A percentile compares a stretch with the other conserved stretches of the same genome.
These are phyloP conservation scores for Pulveroboletus ravenelii DNA, from an alignment of 768 basidiomycete genomes.

Conservation along the genomic window DNA sequence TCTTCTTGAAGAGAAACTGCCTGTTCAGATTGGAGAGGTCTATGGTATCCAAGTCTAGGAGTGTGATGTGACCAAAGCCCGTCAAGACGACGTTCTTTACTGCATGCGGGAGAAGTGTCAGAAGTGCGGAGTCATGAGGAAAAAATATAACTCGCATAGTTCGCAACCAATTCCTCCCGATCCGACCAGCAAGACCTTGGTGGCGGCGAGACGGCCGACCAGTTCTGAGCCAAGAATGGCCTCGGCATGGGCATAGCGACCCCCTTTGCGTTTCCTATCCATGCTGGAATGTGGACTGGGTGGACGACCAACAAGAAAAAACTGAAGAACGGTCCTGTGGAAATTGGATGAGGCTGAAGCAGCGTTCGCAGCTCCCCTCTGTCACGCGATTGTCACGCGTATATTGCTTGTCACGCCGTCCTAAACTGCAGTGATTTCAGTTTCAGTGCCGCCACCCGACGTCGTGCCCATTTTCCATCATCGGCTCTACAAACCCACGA, in stretches of 20 bases:
- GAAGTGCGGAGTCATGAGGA: not conserved
- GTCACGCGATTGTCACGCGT: constrained; percentile 31
- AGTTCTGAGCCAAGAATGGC: constrained; percentile 79
- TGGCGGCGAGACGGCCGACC: constrained; percentile 52
- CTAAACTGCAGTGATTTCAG: not conserved
- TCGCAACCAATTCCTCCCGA: constrained; percentile 98
- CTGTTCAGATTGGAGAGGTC: constrained; percentile 96
- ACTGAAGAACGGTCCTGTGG: too few relatives aligned
- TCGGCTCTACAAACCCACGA: constrained; percentile 62
- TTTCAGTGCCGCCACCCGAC: constrained; percentile 52
- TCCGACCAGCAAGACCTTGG: constrained; percentile 83
- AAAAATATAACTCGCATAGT: constrained; percentile 53
- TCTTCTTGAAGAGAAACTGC: constrained; percentile 95
- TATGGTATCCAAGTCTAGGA: constrained; percentile 96
- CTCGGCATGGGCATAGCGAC: constrained; percentile 57
- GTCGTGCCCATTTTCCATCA: constrained; percentile 65
- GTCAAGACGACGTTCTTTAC: constrained; percentile 95
- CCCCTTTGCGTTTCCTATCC: constrained; percentile 5
- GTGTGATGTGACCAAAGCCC: constrained; percentile 88
- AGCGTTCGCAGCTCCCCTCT: too few relatives aligned
- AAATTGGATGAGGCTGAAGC: too few relatives aligned
- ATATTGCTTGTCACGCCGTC: constrained; percentile 6
- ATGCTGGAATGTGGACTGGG: not conserved
- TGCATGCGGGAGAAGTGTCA: constrained; percentile 28
- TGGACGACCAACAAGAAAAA: not conserved